These are phyloP conservation scores for Prunus mongolica DNA, from an alignment of 306 rosid genomes.

Conservation along the genomic window DNA sequence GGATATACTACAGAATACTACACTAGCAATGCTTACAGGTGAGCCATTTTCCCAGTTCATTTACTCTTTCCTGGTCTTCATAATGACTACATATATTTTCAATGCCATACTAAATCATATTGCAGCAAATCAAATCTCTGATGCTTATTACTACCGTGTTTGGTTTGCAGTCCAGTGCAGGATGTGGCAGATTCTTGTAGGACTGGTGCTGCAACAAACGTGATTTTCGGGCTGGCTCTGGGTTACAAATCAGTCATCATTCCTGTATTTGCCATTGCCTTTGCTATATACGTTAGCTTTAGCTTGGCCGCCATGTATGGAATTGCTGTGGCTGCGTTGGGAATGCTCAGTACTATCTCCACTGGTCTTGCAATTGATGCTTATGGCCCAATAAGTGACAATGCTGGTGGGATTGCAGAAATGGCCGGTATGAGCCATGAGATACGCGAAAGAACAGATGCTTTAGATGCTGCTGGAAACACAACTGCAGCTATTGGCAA, in stretches of 20 bases:
- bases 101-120: background rate
- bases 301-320: conserved; percentile 75
- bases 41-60: background rate
- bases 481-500: conserved; percentile 80
- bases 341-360: conserved; percentile 75
- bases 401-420: conserved; percentile 75
- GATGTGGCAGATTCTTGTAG: conserved; percentile 82
- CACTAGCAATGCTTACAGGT: conserved; percentile 80
- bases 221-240: conserved; percentile 64
- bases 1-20: conserved; percentile 67
- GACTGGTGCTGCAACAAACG: conserved; percentile 70
- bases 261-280: conserved; percentile 61
- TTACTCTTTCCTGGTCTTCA: background rate
- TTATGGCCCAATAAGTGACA: conserved; percentile 71
- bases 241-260: conserved; percentile 70
- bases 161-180: conserved; percentile 60
- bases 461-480: conserved; percentile 76
- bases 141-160: conserved; percentile 16
- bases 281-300: conserved; percentile 69
- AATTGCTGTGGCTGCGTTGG: conserved; percentile 66
- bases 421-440: conserved; percentile 71
- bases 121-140: background rate
- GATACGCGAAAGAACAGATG: conserved; percentile 64
- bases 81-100: no score
- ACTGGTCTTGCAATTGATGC: conserved; percentile 77